phyloP scores from a whole-genome alignment of 805 yeast genomes.

The Schwanniomyces vanrijiae region DNA sequence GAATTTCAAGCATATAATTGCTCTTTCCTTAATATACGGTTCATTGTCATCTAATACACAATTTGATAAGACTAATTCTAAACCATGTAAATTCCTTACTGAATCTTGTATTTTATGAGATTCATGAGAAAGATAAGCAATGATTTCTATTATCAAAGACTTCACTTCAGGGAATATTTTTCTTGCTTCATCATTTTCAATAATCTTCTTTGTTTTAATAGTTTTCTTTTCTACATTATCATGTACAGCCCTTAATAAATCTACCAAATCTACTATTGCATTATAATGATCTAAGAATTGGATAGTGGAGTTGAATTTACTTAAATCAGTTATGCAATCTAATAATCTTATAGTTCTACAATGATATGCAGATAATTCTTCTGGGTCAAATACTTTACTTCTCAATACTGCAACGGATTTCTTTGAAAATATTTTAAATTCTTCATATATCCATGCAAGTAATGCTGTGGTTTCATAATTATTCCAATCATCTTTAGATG shows the following conservation, averaged over 20 bases:
- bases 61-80: constrained; percentile 70
- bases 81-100: constrained; percentile 63
- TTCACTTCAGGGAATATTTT: constrained; percentile 61
- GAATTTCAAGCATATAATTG: constrained; percentile 75
- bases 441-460: constrained; percentile 41
- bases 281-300: constrained; percentile 42
- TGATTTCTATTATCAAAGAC: constrained; percentile 61
- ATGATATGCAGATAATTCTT: constrained; percentile 12
- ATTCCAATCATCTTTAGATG: constrained; percentile 43
- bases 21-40: constrained; percentile 83
- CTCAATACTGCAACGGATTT: constrained; percentile 15
- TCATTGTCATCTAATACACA: constrained; percentile 87
- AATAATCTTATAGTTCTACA: constrained; percentile 22
- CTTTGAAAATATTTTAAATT: constrained; percentile 19
- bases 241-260: constrained; percentile 42
- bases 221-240: constrained; percentile 34
- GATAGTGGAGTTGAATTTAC: constrained; percentile 40
- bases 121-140: constrained; percentile 56
- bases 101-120: constrained; percentile 63
- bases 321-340: constrained; percentile 43
- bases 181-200: constrained; percentile 7
- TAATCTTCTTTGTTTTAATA: constrained; percentile 17
- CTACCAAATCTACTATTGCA: constrained; percentile 32
- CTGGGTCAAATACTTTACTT: constrained; percentile 8
- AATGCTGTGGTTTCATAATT: constrained; percentile 35